Evolutionary conservation across 148 eudicot species (phyloP).

Genomic region (Rhododendron ferrugineum): DNA sequence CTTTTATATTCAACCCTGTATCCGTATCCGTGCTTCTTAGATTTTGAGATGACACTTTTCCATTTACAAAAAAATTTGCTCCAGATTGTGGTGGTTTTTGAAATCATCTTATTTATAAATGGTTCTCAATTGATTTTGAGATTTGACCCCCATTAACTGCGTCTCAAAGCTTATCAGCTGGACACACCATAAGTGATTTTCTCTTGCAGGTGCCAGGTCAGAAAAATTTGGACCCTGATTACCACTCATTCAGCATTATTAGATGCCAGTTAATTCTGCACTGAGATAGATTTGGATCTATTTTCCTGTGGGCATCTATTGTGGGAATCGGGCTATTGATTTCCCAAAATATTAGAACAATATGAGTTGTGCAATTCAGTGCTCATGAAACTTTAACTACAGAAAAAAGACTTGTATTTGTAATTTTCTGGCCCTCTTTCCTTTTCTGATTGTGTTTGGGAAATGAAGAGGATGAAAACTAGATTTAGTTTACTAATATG

Average conservation of each 20-base stretch:
- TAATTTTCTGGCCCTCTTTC: not conserved
- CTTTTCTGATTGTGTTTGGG: not conserved
- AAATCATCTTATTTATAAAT: not conserved
- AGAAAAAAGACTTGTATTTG: not conserved
- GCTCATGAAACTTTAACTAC: not conserved
- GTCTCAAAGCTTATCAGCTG: not conserved
- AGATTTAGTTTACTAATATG: not conserved
- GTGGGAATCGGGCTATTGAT: not conserved
- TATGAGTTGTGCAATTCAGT: not conserved
- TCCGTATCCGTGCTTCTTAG: no score
- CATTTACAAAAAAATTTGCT: not conserved
- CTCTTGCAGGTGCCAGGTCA: not conserved
- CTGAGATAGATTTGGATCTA: not conserved
- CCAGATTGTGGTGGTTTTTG: not conserved
- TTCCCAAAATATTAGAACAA: not conserved
- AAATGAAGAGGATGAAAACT: not conserved
- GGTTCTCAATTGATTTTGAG: not conserved
- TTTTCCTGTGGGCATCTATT: not conserved
- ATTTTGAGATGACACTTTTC: not conserved
- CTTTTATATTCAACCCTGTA: no score
- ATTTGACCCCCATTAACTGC: not conserved
- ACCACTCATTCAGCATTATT: not conserved
- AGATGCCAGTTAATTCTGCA: not conserved
- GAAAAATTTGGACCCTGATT: not conserved
- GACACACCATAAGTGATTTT: not conserved